Evolutionary conservation across 306 rosid genomes (phyloP).

Genomic region (Cicer bijugum): DNA sequence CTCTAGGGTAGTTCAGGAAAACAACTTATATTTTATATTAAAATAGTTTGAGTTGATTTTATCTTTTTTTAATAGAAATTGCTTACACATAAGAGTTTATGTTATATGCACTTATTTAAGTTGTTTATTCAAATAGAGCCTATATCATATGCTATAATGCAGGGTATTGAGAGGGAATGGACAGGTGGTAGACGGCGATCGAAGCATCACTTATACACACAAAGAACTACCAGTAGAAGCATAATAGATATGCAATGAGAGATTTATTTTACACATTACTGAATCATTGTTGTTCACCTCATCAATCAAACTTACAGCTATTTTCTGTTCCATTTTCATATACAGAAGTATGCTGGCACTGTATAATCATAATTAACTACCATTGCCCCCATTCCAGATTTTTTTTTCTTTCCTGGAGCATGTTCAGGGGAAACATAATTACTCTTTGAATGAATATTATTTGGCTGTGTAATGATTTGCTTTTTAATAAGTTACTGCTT

Average conservation of each 20-base stretch:
- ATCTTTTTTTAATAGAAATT: too few relatives aligned
- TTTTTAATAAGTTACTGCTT: conserved; percentile 7
- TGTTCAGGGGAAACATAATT: conserved; percentile 43
- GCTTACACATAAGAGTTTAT: too few relatives aligned
- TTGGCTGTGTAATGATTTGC: conserved; percentile 8
- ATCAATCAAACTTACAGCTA: conserved; percentile 39
- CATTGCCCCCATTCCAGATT: conserved; percentile 44
- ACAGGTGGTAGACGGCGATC: conserved; percentile 74
- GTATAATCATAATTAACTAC: conserved; percentile 36
- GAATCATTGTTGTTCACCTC: conserved; percentile 32
- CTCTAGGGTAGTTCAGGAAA: too few relatives aligned
- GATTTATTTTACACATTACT: conserved; percentile 32
- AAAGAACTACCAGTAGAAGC: conserved; percentile 54
- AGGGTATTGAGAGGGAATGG: conserved; percentile 89
- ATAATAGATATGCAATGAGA: conserved; percentile 30
- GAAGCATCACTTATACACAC: conserved; percentile 61
- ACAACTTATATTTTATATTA: too few relatives aligned
- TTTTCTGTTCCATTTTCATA: conserved; percentile 42
- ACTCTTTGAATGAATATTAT: conserved; percentile 9
- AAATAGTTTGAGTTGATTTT: too few relatives aligned
- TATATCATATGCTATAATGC: conserved; percentile 43
- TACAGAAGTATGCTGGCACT: conserved; percentile 38
- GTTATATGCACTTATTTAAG: too few relatives aligned
- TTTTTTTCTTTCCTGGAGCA: conserved; percentile 43
- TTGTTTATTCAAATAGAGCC: too few relatives aligned